phyloP scores from a whole-genome alignment of 768 basidiomycete species.

The Collybiopsis confluens region DNA sequence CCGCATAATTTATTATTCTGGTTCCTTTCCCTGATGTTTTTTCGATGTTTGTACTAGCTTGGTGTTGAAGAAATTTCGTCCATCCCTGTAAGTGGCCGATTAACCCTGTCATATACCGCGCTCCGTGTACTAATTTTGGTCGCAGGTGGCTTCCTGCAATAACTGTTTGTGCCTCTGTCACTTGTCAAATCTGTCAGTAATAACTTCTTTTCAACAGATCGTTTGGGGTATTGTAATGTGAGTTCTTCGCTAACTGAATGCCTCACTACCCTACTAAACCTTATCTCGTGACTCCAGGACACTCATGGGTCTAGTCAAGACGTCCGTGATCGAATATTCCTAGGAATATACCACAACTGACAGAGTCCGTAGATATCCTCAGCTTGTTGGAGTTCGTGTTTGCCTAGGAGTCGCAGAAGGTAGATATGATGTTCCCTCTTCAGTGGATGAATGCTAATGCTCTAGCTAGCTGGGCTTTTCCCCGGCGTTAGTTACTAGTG shows the following conservation, averaged over 20 bases:
- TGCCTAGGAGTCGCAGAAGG: conserved; percentile 64
- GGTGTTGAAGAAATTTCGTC: conserved; percentile 59
- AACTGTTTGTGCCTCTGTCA: conserved; percentile 34
- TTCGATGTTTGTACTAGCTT: conserved; percentile 6
- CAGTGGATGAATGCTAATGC: too few species aligned
- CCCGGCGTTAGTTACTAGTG: conserved; percentile 75
- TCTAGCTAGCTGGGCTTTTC: conserved; percentile 69
- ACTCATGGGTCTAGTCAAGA: conserved; percentile 66
- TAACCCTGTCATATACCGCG: background rate
- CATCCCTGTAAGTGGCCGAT: conserved; percentile 44
- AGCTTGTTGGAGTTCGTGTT: conserved; percentile 54
- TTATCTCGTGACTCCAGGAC: conserved; percentile 33
- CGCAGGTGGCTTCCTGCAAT: conserved; percentile 62
- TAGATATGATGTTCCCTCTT: too few species aligned
- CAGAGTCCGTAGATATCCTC: conserved; percentile 43
- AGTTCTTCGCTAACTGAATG: conserved; percentile 12
- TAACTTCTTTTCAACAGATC: conserved; percentile 28
- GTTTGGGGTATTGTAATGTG: conserved; percentile 65
- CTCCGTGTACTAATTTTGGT: background rate
- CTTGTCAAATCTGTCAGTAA: background rate
- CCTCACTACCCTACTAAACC: background rate
- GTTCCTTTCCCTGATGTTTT: background rate
- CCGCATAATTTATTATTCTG: background rate
- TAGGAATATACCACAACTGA: background rate
- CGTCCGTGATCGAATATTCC: conserved; percentile 27